phyloP scores from a whole-genome alignment of 2,329 filamentous ascomycete genomes.

The Colletotrichum salicis region DNA sequence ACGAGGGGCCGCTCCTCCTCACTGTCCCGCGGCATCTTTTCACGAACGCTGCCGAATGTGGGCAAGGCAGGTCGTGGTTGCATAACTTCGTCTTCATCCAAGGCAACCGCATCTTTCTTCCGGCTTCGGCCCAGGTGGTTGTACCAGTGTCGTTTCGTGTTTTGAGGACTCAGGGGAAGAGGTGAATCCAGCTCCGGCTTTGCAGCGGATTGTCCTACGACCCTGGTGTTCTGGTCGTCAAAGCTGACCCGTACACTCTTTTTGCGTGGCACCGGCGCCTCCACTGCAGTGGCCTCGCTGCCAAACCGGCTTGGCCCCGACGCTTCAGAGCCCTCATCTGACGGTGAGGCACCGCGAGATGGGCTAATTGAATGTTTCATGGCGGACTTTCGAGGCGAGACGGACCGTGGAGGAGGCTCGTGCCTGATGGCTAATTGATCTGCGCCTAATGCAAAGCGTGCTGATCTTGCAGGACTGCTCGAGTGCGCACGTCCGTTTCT shows the following conservation, averaged over 20 bases:
- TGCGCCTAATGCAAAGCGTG: slow-evolving; percentile 72
- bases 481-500: slow-evolving; percentile 54
- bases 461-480: slow-evolving; percentile 73
- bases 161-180: slow-evolving; percentile 50
- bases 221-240: slow-evolving; percentile 70
- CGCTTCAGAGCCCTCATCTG: slow-evolving; percentile 59
- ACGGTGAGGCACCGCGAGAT: slow-evolving; percentile 62
- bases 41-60: slow-evolving; percentile 78
- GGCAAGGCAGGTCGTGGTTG: slow-evolving; percentile 79
- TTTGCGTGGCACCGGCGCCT: slow-evolving; percentile 59
- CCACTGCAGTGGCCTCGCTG: slow-evolving; percentile 42
- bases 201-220: slow-evolving; percentile 60
- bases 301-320: slow-evolving; percentile 45
- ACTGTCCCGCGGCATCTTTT: slow-evolving; percentile 65
- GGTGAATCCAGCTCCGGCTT: slow-evolving; percentile 52
- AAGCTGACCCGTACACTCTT: slow-evolving; percentile 82
- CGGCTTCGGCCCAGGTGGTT: slow-evolving; percentile 57
- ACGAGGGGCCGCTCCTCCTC: slow-evolving; percentile 71
- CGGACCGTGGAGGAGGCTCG: slow-evolving; percentile 74
- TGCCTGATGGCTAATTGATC: slow-evolving; percentile 70
- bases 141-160: slow-evolving; percentile 57
- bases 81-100: slow-evolving; percentile 76
- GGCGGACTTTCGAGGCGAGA: slow-evolving; percentile 82
- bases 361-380: slow-evolving; percentile 71
- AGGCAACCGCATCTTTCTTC: slow-evolving; percentile 58